These are phyloP conservation scores for Ogataea angusta DNA, from an alignment of 805 yeast species.

Conservation along the genomic window DNA sequence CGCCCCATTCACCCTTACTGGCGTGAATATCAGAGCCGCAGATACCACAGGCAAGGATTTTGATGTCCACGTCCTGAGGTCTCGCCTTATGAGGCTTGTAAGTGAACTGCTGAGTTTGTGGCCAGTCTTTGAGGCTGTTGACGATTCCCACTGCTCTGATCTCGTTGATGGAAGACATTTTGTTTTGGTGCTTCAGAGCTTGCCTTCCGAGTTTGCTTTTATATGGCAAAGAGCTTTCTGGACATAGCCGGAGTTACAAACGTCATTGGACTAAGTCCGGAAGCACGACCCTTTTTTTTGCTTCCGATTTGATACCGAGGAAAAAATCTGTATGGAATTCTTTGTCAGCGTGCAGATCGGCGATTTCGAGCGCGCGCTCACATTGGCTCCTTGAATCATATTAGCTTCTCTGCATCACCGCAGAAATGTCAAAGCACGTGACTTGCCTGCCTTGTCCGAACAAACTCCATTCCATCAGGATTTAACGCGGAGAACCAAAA, in stretches of 20 bases:
- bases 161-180: slow-evolving; percentile 1
- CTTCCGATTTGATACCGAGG: background rate
- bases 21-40: slow-evolving; percentile 62
- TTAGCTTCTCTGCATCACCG: too few species aligned
- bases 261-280: background rate
- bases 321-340: background rate
- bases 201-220: background rate
- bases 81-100: slow-evolving; percentile 37
- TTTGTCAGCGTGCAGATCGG: background rate
- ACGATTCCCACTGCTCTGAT: slow-evolving; percentile 3
- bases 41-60: slow-evolving; percentile 46
- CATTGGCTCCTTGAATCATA: too few species aligned
- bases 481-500: too few species aligned
- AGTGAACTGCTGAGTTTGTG: slow-evolving; percentile 26
- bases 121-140: slow-evolving; percentile 31
- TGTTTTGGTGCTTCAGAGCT: background rate
- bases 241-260: background rate
- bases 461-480: too few species aligned
- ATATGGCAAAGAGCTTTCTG: background rate
- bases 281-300: background rate
- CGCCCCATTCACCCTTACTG: slow-evolving; percentile 47
- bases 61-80: slow-evolving; percentile 42
- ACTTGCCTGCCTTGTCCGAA: background rate
- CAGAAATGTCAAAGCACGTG: too few species aligned
- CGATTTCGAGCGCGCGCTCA: background rate